Evolutionary conservation across 73 alveolate species (phyloP).

Genomic region (Vitrella brassicaformis): DNA sequence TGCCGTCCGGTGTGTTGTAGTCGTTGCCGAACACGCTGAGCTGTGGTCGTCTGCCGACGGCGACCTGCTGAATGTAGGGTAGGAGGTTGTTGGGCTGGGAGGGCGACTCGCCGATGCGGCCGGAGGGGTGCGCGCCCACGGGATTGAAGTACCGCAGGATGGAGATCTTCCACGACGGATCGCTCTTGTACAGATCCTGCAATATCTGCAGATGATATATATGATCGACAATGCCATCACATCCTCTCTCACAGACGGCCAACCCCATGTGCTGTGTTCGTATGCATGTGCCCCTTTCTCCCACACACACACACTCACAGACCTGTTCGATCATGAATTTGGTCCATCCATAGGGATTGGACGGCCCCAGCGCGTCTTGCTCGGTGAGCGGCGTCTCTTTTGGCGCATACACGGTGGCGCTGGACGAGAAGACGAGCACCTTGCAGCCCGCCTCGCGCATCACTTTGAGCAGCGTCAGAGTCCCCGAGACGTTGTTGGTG

Average conservation of each 20-base stretch:
- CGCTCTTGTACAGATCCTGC: constrained; percentile 43
- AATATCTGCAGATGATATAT: constrained; percentile 55
- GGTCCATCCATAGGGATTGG: constrained; percentile 84
- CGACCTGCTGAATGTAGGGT: constrained; percentile 84
- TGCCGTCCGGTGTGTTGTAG: constrained; percentile 84
- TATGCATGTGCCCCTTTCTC: constrained; percentile 11
- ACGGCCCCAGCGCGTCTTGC: constrained; percentile 52
- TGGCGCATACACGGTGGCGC: constrained; percentile 89
- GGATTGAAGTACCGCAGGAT: constrained; percentile 87
- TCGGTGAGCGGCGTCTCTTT: constrained; percentile 53
- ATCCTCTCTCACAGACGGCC: no score
- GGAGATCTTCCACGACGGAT: constrained; percentile 42
- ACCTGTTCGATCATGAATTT: constrained; percentile 44
- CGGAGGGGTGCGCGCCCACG: constrained; percentile 92
- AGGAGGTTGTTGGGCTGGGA: constrained; percentile 69
- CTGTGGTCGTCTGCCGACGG: constrained; percentile 56
- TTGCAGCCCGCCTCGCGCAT: constrained; percentile 53
- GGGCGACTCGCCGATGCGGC: constrained; percentile 73
- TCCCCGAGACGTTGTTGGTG: constrained; percentile 81
- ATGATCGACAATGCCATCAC: no score
- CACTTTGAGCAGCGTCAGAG: constrained; percentile 57
- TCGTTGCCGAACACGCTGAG: constrained; percentile 87
- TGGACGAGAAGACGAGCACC: constrained; percentile 71
- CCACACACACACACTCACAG: not conserved
- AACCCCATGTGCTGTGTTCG: no score